phyloP scores from a whole-genome alignment of 371 early-diverging fungal species.

The Mucor racemosus region DNA sequence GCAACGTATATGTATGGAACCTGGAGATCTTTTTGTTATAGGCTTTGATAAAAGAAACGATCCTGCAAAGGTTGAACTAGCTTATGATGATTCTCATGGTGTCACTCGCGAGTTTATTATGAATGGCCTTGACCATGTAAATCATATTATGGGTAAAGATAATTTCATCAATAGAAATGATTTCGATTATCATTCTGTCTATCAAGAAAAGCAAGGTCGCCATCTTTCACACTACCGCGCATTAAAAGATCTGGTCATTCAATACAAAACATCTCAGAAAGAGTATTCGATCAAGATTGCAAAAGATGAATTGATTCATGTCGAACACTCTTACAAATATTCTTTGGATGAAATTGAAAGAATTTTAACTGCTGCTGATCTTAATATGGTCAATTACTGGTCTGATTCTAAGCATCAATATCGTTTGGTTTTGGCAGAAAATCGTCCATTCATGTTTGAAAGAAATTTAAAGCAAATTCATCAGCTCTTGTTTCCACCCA shows the following conservation, averaged over 20 bases:
- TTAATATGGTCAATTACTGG: constrained; percentile 67
- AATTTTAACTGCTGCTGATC: constrained; percentile 60
- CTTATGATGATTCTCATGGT: constrained; percentile 85
- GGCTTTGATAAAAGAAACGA: constrained; percentile 87
- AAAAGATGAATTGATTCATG: constrained; percentile 82
- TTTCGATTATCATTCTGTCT: constrained; percentile 76
- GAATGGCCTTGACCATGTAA: constrained; percentile 83
- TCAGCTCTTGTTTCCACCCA: constrained; percentile 20
- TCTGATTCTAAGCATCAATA: constrained; percentile 66
- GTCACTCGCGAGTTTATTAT: constrained; percentile 83
- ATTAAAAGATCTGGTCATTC: constrained; percentile 49
- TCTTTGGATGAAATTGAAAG: constrained; percentile 58
- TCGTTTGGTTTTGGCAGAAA: constrained; percentile 75
- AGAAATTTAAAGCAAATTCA: constrained; percentile 22
- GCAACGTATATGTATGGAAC: constrained; percentile 52
- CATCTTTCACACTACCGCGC: constrained; percentile 83
- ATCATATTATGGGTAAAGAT: constrained; percentile 63
- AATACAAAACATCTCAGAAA: constrained; percentile 41
- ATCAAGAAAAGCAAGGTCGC: constrained; percentile 76
- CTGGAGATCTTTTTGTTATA: constrained; percentile 79
- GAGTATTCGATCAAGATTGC: constrained; percentile 44
- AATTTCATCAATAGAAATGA: constrained; percentile 58
- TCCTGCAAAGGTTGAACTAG: constrained; percentile 66
- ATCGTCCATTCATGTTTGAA: constrained; percentile 67
- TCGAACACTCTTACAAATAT: constrained; percentile 91